A percentile compares a stretch with the other conserved stretches of the same genome.
These are phyloP conservation scores for Huntiella omanensis DNA, from an alignment of 2,329 filamentous ascomycete species.

Conservation along the genomic window DNA sequence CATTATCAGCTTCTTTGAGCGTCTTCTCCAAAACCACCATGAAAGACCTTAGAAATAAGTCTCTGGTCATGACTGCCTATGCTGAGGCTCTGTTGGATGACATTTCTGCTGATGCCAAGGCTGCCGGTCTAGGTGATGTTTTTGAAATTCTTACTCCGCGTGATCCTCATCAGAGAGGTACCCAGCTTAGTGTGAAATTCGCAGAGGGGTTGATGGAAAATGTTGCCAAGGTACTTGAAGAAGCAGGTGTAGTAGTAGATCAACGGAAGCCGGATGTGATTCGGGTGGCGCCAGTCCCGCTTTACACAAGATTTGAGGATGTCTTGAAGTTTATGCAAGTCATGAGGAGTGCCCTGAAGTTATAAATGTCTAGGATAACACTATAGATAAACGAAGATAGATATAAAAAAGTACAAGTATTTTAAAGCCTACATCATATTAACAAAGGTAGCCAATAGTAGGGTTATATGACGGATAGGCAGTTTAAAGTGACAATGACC, in stretches of 20 bases:
- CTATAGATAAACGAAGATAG: background rate
- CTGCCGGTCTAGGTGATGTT: conserved; percentile 18
- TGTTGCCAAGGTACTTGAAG: conserved; percentile 44
- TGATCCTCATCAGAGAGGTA: conserved; percentile 49
- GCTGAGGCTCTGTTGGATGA: conserved; percentile 55
- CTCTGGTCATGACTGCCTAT: conserved; percentile 55
- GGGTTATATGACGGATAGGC: too few relatives aligned
- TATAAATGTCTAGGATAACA: background rate
- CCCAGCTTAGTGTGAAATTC: conserved; percentile 60
- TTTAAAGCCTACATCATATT: too few relatives aligned
- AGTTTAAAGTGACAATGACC: too few relatives aligned
- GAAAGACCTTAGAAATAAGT: conserved; percentile 48
- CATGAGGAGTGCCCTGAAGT: conserved; percentile 18
- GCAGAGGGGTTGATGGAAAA: conserved; percentile 49
- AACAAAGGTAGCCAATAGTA: too few relatives aligned
- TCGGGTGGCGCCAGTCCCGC: conserved; percentile 60
- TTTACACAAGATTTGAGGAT: conserved; percentile 69
- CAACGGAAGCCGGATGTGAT: conserved; percentile 76
- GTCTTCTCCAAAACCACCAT: conserved; percentile 59
- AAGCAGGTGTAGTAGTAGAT: conserved; percentile 56
- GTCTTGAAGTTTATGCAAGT: conserved; percentile 34
- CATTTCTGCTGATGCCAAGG: conserved; percentile 27
- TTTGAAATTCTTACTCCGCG: conserved; percentile 52
- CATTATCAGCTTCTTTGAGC: conserved; percentile 52
- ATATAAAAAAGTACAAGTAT: background rate